Evolutionary conservation across 2,329 filamentous ascomycete genomes (phyloP), one percentile per base, ranked within the genome.

Genomic region (Botrytis medusae): DNA sequence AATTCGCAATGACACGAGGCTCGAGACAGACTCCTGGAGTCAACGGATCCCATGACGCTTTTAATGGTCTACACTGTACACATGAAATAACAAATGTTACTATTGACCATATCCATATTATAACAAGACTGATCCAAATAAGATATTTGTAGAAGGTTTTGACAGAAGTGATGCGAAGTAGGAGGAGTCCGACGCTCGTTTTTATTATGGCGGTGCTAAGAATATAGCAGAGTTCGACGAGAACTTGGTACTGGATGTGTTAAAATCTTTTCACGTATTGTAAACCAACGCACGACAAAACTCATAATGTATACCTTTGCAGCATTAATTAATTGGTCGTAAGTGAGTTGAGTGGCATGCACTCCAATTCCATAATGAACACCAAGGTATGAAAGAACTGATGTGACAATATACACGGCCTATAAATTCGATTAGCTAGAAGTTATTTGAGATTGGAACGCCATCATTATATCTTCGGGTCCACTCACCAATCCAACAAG

Each of bases 81-180:
- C 64, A 46, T 9, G 29, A 22, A 18, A 68, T 10, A n/a, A 42
- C 10, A 63, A 72, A 46, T 25, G 62, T 72, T 6, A 60, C 14
- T 7, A 60, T n/a, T n/a, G 71, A 40, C 62, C 61, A 68, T 1
- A 68, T 40, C 40, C 62, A 68, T 7, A 68, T 7, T 37, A 72
- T 59, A 29, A 6, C 22, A 22, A 72, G 32, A 32, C 62, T 68
- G 51, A 22, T 37, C 61, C 62, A 72, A 16, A 72, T 48, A 4
- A 72, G 16, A 29, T 48, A 68, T 60, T 68, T 72, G 62, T 68
- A 72, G 25, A 72, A 68, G 9, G 71, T 51, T 32, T 60, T 68
- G 40, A 60, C n/a, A 18, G 62, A 42, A 32, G 54, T 42, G 7
- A 72, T 42, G 34, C 71, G 71, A 34, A 72, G 51, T 18, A 72